Evolutionary conservation across 1,139 yeast genomes (phyloP).

Genomic region (Geotrichum reessii): DNA sequence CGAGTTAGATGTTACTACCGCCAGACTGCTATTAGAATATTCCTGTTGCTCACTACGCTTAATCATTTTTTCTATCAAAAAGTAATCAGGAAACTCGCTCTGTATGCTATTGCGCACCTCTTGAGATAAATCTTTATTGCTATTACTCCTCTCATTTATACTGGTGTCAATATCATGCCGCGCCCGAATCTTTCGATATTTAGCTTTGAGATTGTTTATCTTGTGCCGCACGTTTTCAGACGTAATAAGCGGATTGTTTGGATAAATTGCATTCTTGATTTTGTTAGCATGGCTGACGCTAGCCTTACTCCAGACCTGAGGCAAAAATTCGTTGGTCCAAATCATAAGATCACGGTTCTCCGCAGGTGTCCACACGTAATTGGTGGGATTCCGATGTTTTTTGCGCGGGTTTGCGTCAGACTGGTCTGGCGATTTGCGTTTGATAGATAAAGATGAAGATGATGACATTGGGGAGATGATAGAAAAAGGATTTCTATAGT

Average conservation of each 20-base stretch:
- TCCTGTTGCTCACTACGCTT: constrained; percentile 1
- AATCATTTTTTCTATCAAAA: constrained; percentile 9
- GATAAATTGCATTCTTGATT: constrained; percentile 12
- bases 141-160: not conserved
- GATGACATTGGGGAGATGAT: not conserved
- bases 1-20: not conserved
- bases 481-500: not conserved
- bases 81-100: constrained; percentile 13
- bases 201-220: constrained; percentile 16
- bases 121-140: not conserved
- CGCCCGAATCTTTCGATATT: constrained; percentile 11
- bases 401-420: not conserved
- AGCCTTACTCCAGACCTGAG: constrained; percentile 17
- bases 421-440: not conserved
- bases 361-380: constrained; percentile 15
- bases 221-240: constrained; percentile 17
- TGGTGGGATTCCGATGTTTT: constrained; percentile 12
- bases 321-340: constrained; percentile 11
- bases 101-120: constrained; percentile 1
- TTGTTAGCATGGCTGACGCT: constrained; percentile 13
- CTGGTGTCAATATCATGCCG: not conserved
- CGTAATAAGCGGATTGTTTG: constrained; percentile 10
- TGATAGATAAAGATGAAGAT: not conserved
- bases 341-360: constrained; percentile 11
- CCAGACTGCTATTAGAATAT: not conserved